phyloP scores from a whole-genome alignment of 2,329 filamentous ascomycete genomes.

The Catunica adiposa region DNA sequence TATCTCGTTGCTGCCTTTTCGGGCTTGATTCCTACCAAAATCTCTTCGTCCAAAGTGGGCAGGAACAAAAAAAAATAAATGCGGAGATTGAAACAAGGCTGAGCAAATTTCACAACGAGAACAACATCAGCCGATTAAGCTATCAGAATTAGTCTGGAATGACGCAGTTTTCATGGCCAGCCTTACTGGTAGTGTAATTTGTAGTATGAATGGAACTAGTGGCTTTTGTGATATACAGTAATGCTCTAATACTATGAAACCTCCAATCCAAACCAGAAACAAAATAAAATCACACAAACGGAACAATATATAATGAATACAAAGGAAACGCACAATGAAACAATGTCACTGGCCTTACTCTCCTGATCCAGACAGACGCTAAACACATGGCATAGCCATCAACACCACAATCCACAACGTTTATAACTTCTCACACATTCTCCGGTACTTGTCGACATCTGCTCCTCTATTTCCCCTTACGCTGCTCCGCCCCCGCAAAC shows the following conservation, averaged over 20 bases:
- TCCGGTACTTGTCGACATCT: neutral
- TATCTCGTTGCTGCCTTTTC: neutral
- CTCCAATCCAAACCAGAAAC: neutral
- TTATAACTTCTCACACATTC: too few species aligned
- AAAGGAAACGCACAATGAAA: constrained; percentile 13
- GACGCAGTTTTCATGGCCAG: neutral
- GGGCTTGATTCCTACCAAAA: neutral
- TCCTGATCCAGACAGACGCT: neutral
- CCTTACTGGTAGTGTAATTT: too few species aligned
- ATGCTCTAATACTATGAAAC: constrained; percentile 1
- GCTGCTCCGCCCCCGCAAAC: constrained; percentile 76
- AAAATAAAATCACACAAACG: neutral
- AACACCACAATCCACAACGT: too few species aligned
- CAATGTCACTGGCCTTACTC: neutral
- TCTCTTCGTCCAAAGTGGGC: neutral
- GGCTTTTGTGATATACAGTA: neutral
- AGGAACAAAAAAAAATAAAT: neutral
- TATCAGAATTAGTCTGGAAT: neutral
- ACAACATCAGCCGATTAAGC: too few species aligned
- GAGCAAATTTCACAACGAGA: neutral
- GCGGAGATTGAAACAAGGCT: neutral
- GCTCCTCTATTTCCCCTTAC: constrained; percentile 47
- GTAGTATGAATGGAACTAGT: too few species aligned
- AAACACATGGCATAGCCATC: neutral
- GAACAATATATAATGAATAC: constrained; percentile 15